Evolutionary conservation across 2,329 filamentous ascomycete species (phyloP).

Genomic region (Cryoendolithus antarcticus): DNA sequence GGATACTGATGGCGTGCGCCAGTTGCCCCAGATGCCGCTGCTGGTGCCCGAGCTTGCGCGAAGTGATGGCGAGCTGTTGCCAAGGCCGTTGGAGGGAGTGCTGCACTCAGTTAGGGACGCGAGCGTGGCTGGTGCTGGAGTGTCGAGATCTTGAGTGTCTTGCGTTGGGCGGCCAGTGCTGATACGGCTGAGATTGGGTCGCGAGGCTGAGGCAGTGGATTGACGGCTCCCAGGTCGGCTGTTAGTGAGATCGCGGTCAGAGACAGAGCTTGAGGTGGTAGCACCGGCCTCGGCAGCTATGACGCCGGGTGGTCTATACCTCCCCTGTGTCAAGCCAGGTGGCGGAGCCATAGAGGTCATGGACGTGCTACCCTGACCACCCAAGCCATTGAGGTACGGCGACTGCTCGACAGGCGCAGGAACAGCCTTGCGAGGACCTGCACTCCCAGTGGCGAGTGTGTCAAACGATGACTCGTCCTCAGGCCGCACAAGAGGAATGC

Average conservation of each 20-base stretch:
- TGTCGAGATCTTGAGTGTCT: conserved; percentile 2
- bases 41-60: conserved; percentile 4
- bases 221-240: conserved; percentile 14
- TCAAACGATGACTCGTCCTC: conserved; percentile 77
- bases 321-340: conserved; percentile 8
- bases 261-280: conserved; percentile 12
- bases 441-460: conserved; percentile 36
- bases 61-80: too few species aligned
- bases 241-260: conserved; percentile 13
- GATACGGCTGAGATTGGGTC: conserved; percentile 14
- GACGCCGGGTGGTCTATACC: conserved; percentile 19
- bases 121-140: neutral
- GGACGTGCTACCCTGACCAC: conserved; percentile 14
- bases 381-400: conserved; percentile 20
- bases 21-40: conserved; percentile 37
- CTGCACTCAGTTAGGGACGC: conserved; percentile 1
- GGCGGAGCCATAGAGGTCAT: conserved; percentile 14
- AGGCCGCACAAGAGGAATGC: conserved; percentile 81
- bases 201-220: conserved; percentile 5
- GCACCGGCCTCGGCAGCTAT: conserved; percentile 11
- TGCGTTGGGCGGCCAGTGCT: conserved; percentile 11
- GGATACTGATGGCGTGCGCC: conserved; percentile 22
- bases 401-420: conserved; percentile 5
- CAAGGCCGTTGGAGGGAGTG: too few species aligned
- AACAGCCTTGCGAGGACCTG: neutral